Conservation (phyloP, 306 rosid genomes). For the Echinosophora koreensis region DNA sequence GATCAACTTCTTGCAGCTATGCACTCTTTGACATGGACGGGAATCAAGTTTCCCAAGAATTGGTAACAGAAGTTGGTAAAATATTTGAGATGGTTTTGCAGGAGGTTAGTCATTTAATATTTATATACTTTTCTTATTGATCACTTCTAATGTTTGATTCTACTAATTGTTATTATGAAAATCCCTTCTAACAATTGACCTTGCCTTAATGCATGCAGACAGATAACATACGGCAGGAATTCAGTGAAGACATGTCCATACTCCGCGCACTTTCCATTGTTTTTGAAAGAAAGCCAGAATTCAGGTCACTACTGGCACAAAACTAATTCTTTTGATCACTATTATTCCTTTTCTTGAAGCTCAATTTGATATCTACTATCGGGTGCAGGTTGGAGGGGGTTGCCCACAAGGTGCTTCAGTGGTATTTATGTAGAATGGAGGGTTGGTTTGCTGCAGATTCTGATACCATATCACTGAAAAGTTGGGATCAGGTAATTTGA, state of each 20-base stretch:
- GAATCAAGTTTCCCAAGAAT: conserved; percentile 88
- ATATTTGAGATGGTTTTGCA: conserved; percentile 73
- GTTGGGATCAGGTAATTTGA: conserved; percentile 89
- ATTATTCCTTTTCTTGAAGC: conserved; percentile 9
- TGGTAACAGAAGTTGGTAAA: conserved; percentile 81
- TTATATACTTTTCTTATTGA: conserved; percentile 20
- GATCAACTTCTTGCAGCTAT: conserved; percentile 66
- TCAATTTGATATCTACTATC: conserved; percentile 33
- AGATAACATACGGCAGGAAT: conserved; percentile 69
- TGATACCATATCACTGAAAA: conserved; percentile 85
- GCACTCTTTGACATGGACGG: conserved; percentile 98
- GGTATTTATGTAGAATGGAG: conserved; percentile 99
- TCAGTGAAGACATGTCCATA: conserved; percentile 82
- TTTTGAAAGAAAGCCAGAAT: conserved; percentile 86
- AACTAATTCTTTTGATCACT: background rate
- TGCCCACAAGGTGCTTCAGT: conserved; percentile 89
- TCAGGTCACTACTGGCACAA: conserved; percentile 57
- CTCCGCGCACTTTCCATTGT: conserved; percentile 77
- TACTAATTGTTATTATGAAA: conserved; percentile 31
- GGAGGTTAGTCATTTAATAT: conserved; percentile 64
- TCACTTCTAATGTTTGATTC: conserved; percentile 26
- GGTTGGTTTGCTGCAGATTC: conserved; percentile 99
- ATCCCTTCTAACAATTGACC: conserved; percentile 45
- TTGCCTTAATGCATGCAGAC: conserved; percentile 70
- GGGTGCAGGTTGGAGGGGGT: conserved; percentile 88